These are phyloP conservation scores for Colletotrichum chlorophyti DNA, from an alignment of 2,329 filamentous ascomycete genomes.

Conservation along the genomic window DNA sequence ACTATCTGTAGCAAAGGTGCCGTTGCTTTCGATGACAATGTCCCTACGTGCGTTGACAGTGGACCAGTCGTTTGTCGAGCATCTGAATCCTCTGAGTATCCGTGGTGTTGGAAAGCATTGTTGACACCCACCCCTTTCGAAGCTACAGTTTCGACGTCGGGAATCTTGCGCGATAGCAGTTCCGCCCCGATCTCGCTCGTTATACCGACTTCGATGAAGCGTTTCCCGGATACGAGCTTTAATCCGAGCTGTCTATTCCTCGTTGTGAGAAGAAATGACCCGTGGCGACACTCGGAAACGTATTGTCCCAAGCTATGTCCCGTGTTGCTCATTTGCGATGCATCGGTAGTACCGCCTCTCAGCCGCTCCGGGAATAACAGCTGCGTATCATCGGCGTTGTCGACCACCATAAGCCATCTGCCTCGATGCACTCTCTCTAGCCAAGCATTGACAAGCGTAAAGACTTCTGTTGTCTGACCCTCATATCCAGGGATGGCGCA, in stretches of 20 bases:
- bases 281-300: background rate
- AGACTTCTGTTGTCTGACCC: too few species aligned
- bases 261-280: background rate
- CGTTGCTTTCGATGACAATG: background rate
- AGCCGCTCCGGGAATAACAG: too few species aligned
- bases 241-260: background rate
- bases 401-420: slow-evolving; percentile 28
- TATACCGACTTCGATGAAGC: background rate
- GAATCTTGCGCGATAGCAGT: background rate
- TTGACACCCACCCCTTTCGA: background rate
- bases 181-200: background rate
- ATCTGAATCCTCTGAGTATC: too few species aligned
- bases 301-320: background rate
- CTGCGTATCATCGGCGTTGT: slow-evolving; percentile 22
- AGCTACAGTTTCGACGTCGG: background rate
- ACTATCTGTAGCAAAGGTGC: background rate
- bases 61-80: too few species aligned
- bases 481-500: too few species aligned
- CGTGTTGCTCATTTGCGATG: too few species aligned
- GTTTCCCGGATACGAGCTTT: background rate
- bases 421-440: slow-evolving; percentile 10
- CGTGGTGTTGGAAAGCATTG: background rate
- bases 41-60: too few species aligned
- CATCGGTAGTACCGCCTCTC: too few species aligned
- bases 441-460: too few species aligned